These are phyloP conservation scores for Liriodendron chinense DNA, from an alignment of 164 flowering plant genomes.

Conservation along the genomic window DNA sequence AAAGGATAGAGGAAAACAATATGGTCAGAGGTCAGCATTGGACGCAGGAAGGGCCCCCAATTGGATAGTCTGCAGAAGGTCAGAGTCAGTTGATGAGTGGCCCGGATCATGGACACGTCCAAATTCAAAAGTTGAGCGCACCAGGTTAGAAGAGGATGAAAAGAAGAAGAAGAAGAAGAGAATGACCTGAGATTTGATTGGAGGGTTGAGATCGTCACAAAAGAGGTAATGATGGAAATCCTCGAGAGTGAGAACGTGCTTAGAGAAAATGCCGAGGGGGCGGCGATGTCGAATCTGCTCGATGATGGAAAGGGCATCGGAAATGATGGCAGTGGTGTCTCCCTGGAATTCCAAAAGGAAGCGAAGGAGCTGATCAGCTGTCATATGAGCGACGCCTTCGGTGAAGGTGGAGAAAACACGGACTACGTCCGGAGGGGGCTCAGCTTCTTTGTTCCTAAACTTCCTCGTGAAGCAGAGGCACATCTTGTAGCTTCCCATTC, in stretches of 20 bases:
- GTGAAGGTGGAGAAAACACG: slow-evolving; percentile 42
- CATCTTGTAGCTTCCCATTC: slow-evolving; percentile 64
- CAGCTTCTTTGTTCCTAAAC: slow-evolving; percentile 56
- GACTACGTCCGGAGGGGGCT: slow-evolving; percentile 65
- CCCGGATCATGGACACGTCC: too few relatives aligned
- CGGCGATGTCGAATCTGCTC: slow-evolving; percentile 32
- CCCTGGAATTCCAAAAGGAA: slow-evolving; percentile 70
- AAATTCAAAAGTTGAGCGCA: too few relatives aligned
- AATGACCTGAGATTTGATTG: slow-evolving; percentile 48
- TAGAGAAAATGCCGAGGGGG: slow-evolving; percentile 26
- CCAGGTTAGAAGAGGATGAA: neutral
- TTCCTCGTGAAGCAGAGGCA: slow-evolving; percentile 66
- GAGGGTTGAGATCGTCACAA: slow-evolving; percentile 64
- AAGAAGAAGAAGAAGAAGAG: slow-evolving; percentile 2
- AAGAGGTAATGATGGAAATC: slow-evolving; percentile 70
- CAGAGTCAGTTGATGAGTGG: too few relatives aligned
- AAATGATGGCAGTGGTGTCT: slow-evolving; percentile 26
- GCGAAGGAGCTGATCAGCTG: slow-evolving; percentile 50
- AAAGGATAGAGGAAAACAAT: too few relatives aligned
- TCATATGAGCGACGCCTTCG: slow-evolving; percentile 39
- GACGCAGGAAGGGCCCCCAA: too few relatives aligned
- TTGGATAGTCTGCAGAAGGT: too few relatives aligned
- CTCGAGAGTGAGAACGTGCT: slow-evolving; percentile 41
- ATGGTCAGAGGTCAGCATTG: too few relatives aligned
- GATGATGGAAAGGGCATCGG: slow-evolving; percentile 45